Percentiles rank a stretch among this genome's conserved stretches.
phyloP scores from a whole-genome alignment of 1,284 basidiomycete genomes.

The Marasmius oreades region DNA sequence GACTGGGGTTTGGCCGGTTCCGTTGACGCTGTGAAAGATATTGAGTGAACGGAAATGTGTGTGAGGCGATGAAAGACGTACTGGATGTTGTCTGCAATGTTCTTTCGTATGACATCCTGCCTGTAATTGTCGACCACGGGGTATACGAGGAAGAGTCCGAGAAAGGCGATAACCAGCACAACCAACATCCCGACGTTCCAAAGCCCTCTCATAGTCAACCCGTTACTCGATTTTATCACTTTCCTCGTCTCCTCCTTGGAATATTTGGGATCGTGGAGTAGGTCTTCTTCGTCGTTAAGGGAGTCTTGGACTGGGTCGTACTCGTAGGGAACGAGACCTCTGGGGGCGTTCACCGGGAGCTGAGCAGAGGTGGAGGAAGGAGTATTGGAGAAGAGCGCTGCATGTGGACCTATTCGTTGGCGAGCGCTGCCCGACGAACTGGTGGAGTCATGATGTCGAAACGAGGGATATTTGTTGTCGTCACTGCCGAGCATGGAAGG shows the following conservation, averaged over 20 bases:
- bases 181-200: background rate
- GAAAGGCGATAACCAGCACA: background rate
- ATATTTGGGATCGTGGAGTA: slow-evolving; percentile 54
- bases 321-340: slow-evolving; percentile 61
- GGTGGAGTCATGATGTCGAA: background rate
- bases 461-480: background rate
- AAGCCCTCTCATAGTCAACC: background rate
- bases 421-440: background rate
- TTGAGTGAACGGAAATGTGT: background rate
- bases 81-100: slow-evolving; percentile 29
- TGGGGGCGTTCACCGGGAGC: slow-evolving; percentile 5
- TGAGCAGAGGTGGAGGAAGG: background rate
- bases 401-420: background rate
- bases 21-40: slow-evolving; percentile 44
- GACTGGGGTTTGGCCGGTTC: slow-evolving; percentile 36
- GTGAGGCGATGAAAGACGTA: background rate
- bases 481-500: background rate
- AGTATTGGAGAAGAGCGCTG: background rate
- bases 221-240: slow-evolving; percentile 14
- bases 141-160: too few species aligned
- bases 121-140: slow-evolving; percentile 38
- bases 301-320: slow-evolving; percentile 60
- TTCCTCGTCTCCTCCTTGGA: slow-evolving; percentile 19
- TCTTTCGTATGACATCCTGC: too few species aligned
- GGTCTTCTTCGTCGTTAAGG: slow-evolving; percentile 58